phyloP scores from a whole-genome alignment of 805 yeast species.

The Saccharomycopsis sp. region DNA sequence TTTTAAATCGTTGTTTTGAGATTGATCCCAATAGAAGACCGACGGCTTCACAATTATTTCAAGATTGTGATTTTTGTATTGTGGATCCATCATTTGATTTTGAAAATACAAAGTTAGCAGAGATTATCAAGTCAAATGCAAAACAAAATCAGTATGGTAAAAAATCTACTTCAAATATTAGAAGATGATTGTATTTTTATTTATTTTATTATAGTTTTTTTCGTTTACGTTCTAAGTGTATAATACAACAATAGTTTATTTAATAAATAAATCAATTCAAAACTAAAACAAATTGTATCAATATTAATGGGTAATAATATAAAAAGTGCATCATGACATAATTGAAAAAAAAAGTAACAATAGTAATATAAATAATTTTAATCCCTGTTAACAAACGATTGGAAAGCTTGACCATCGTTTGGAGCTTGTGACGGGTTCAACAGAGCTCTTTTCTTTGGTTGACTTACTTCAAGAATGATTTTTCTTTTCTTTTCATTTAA shows the following conservation, averaged over 20 bases:
- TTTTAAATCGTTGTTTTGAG: constrained; percentile 66
- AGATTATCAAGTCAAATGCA: constrained; percentile 8
- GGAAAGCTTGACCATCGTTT: constrained; percentile 3
- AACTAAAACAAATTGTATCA: no score
- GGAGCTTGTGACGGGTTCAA: constrained; percentile 8
- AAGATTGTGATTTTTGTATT: constrained; percentile 30
- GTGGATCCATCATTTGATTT: constrained; percentile 22
- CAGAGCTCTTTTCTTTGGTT: constrained; percentile 14
- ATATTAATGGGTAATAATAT: no score
- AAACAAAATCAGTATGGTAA: no score
- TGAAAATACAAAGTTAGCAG: constrained; percentile 23
- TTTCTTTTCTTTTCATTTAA: constrained; percentile 3
- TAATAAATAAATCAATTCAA: no score
- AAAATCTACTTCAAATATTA: no score
- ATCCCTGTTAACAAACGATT: neutral
- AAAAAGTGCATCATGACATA: no score
- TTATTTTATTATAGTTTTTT: no score
- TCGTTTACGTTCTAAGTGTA: no score
- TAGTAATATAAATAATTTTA: no score
- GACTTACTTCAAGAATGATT: neutral
- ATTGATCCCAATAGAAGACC: constrained; percentile 80
- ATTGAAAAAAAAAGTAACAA: no score
- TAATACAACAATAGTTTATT: no score
- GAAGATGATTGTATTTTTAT: no score
- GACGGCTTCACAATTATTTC: constrained; percentile 58